Conservation (phyloP, 1,139 yeast species). For the Yamadazyma aaseri region DNA sequence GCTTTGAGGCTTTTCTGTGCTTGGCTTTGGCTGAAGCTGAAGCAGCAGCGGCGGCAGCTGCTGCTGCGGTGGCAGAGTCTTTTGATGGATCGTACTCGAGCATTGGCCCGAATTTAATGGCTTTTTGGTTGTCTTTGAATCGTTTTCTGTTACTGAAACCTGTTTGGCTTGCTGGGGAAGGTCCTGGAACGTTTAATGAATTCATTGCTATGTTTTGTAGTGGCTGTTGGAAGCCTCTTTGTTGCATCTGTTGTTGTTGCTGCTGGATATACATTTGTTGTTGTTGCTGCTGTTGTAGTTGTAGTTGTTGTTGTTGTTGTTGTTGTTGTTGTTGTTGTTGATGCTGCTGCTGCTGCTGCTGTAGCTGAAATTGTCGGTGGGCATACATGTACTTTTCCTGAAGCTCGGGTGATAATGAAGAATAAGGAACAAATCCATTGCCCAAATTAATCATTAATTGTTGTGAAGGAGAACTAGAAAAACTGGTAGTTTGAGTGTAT, state of each 20-base stretch:
- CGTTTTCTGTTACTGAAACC: slow-evolving; percentile 5
- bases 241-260: slow-evolving; percentile 13
- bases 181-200: slow-evolving; percentile 11
- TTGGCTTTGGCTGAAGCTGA: slow-evolving; percentile 10
- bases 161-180: slow-evolving; percentile 17
- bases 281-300: slow-evolving; percentile 10
- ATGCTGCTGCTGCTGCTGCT: slow-evolving; percentile 12
- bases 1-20: slow-evolving; percentile 15
- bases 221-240: slow-evolving; percentile 10
- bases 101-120: slow-evolving; percentile 43
- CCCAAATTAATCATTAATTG: slow-evolving; percentile 24
- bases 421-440: slow-evolving; percentile 21
- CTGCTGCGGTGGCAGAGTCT: slow-evolving; percentile 17
- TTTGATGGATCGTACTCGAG: slow-evolving; percentile 44
- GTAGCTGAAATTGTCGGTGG: slow-evolving; percentile 17
- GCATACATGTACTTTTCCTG: slow-evolving; percentile 21
- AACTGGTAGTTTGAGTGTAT: not conserved
- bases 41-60: slow-evolving; percentile 10
- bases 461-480: slow-evolving; percentile 9
- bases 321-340: slow-evolving; percentile 11
- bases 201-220: slow-evolving; percentile 14
- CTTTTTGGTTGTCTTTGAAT: slow-evolving; percentile 25
- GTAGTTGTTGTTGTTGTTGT: slow-evolving; percentile 13
- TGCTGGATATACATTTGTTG: slow-evolving; percentile 12
- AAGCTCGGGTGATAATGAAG: slow-evolving; percentile 18